Base-by-base conservation (phyloP, 305 asterid species). In the Solanum chacoense region DNA sequence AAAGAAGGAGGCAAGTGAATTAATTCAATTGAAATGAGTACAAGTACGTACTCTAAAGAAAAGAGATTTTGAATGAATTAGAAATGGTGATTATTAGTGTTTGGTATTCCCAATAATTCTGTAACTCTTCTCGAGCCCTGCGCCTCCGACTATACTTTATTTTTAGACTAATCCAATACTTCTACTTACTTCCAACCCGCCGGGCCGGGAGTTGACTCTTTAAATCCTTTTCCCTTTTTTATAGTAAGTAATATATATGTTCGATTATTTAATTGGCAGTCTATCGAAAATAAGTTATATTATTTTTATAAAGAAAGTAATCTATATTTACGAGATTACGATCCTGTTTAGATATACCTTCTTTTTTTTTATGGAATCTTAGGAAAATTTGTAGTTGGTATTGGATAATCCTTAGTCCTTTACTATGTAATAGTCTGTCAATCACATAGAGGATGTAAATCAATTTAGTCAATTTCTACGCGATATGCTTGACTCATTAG, bases 51-150 rank as follows among this genome's bases (percentile, higher is more conserved):
- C 63, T 45, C 63, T 45, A 7, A 16, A 29, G 13, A 89, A 90
- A 84, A 32, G 74, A 29, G 26, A 28, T 7, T 4, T 55, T 12
- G 12, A 73, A 72, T n/a, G 37, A 38, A 37, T 14, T 16, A 26
- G 59, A 45, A 28, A 37, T 31, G 31, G 67, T 7, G 26, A 85
- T 77, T n/a, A 75, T 75, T 2, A 9, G 81, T 75, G 34, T 69
- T 71, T 86, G 65, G n/a, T 36, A 22, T 86, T 45, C 88, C 88
- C 79, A 86, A 69, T 40, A 32, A 71, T 71, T 72, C 71, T 55
- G 71, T 22, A 7, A 37, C 20, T 75, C 10, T 5, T 76, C 85
- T 87, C 76, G 89, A 87, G 89, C 89, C 89, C 86, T 87, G 89
- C 63, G 89, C 89, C 26, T 16, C 67, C 9, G 69, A 59, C 26